Evolutionary conservation across 2,329 filamentous ascomycete species (phyloP).

Genomic region (Colletotrichum lini): DNA sequence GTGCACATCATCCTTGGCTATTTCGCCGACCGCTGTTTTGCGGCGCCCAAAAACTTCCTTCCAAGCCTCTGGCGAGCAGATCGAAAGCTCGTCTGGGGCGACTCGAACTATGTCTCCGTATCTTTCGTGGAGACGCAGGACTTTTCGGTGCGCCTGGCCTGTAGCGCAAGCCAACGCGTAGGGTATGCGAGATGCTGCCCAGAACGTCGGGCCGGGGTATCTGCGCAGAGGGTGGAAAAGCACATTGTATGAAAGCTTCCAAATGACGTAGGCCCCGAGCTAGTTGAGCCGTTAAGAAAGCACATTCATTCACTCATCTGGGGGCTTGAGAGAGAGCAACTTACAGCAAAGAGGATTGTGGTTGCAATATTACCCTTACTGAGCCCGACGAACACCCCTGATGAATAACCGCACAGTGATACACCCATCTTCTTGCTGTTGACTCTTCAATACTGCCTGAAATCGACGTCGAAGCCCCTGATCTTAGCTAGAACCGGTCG

Average conservation of each 20-base stretch:
- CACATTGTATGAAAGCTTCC: slow-evolving; percentile 46
- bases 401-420: too few species aligned
- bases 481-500: too few species aligned
- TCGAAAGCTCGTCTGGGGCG: slow-evolving; percentile 62
- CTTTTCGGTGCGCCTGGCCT: not conserved
- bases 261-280: not conserved
- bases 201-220: slow-evolving; percentile 47
- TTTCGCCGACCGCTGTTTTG: slow-evolving; percentile 15
- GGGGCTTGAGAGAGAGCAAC: not conserved
- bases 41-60: slow-evolving; percentile 56
- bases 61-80: slow-evolving; percentile 52
- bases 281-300: not conserved
- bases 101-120: slow-evolving; percentile 63
- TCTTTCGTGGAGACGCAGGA: slow-evolving; percentile 51
- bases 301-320: not conserved
- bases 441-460: too few species aligned
- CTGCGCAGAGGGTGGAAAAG: slow-evolving; percentile 49
- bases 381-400: too few species aligned
- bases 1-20: slow-evolving; percentile 1
- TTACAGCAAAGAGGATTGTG: not conserved
- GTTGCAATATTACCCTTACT: not conserved
- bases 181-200: slow-evolving; percentile 3
- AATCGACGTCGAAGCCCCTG: too few species aligned
- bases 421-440: too few species aligned
- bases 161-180: slow-evolving; percentile 1